Conservation (phyloP, 2,329 filamentous ascomycete species). For the Diatrype stigma region DNA sequence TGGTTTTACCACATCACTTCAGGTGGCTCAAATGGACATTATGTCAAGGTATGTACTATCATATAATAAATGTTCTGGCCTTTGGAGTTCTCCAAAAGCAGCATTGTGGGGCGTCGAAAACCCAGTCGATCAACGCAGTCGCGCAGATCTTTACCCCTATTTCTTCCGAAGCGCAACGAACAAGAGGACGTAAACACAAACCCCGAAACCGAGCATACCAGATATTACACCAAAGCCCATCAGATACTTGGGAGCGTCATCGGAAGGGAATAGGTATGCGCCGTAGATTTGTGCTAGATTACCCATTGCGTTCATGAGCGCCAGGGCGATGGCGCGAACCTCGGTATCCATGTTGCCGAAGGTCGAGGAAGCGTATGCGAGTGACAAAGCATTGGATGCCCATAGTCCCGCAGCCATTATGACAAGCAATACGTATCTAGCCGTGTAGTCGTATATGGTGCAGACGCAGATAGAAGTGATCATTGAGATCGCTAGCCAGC, state of each 20-base stretch:
- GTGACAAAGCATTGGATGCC: conserved; percentile 46
- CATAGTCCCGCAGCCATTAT: conserved; percentile 53
- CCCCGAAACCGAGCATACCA: too few species aligned
- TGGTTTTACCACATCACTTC: too few species aligned
- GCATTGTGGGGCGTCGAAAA: too few species aligned
- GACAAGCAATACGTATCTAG: conserved; percentile 50
- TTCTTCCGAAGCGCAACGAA: too few species aligned
- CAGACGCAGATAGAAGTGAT: conserved; percentile 37
- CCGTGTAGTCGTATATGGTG: conserved; percentile 45
- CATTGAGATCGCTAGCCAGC: conserved; percentile 41
- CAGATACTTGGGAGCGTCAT: conserved; percentile 17
- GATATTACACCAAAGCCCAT: conserved; percentile 19
- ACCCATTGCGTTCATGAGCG: conserved; percentile 49
- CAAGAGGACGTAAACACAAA: too few species aligned
- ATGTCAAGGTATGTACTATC: too few species aligned
- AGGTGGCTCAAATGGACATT: too few species aligned
- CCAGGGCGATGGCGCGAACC: conserved; percentile 47
- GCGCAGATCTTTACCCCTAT: too few species aligned
- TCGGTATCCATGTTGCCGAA: conserved; percentile 47
- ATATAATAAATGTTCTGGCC: too few species aligned
- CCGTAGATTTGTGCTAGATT: conserved; percentile 55
- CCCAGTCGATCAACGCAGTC: too few species aligned
- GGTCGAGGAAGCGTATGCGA: conserved; percentile 48
- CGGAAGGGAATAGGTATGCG: conserved; percentile 26
- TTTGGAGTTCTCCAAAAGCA: too few species aligned